Evolutionary conservation across 2,329 filamentous ascomycete genomes (phyloP).

Genomic region (Monilinia fructicola): DNA sequence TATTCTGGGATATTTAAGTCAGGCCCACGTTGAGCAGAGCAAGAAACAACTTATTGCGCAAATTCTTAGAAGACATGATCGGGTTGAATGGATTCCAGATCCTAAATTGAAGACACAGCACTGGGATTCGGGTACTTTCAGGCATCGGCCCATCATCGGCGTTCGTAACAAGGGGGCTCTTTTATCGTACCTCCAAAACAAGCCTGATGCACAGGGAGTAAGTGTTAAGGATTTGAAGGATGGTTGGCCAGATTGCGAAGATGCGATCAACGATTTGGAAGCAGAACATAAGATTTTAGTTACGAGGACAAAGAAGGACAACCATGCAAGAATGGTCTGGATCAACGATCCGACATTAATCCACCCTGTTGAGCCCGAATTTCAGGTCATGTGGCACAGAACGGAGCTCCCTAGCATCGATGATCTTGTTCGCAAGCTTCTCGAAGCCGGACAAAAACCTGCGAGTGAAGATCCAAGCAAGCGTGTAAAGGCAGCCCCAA

Average conservation of each 20-base stretch:
- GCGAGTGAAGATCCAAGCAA: constrained; percentile 43
- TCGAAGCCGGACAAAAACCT: constrained; percentile 43
- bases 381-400: constrained; percentile 79
- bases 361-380: constrained; percentile 76
- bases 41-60: constrained; percentile 64
- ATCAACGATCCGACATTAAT: constrained; percentile 78
- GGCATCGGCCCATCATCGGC: constrained; percentile 79
- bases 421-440: constrained; percentile 44
- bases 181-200: constrained; percentile 75
- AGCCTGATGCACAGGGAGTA: constrained; percentile 77
- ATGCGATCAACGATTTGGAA: constrained; percentile 76
- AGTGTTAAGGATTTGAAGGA: constrained; percentile 90
- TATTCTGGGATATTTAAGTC: constrained; percentile 77
- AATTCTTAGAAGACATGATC: constrained; percentile 65
- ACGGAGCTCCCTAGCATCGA: constrained; percentile 61
- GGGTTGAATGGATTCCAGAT: constrained; percentile 58
- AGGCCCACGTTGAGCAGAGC: constrained; percentile 61
- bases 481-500: constrained; percentile 40
- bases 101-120: constrained; percentile 63
- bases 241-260: constrained; percentile 85
- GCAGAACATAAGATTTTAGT: constrained; percentile 77
- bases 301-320: constrained; percentile 89
- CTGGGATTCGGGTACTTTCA: constrained; percentile 70
- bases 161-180: constrained; percentile 77
- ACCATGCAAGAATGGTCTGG: constrained; percentile 83